Base-by-base conservation (phyloP, 169 alveolate genomes). In the Eimeria necatrix region DNA sequence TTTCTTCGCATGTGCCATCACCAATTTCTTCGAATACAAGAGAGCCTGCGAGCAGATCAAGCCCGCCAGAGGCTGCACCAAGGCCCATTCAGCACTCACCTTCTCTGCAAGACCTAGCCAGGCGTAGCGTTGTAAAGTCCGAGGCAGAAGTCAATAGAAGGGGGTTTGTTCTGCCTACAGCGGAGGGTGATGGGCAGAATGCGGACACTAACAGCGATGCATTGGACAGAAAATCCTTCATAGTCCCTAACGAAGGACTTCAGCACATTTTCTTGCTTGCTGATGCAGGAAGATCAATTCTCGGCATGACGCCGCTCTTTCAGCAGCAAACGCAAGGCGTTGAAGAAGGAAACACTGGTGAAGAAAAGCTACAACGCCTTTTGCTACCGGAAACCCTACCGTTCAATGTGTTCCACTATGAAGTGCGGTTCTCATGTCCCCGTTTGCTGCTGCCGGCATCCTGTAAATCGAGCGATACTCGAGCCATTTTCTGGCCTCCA, bases 221-320 rank as follows among this genome's bases (percentile, higher is more conserved):
- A 32, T 14, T 68, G n/a, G 24, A 46, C 22, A 41, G 60, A 26
- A 70, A 60, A 78, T 78, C 61, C 6, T n/a, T 56, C 56, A 6
- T 56, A 41, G 92, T 85, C 22, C 92, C 92, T 24, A 85, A 85
- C 61, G 92, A 85, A 46, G 92, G 92, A 8, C 80, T 85, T 26
- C 92, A 78, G 81, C 92, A 78, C 56, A 85, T 85, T 8, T 85
- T 85, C 80, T 26, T 85, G 64, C 92, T 85, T 20, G 92, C 92
- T 59, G 92, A 85, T 16, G 92, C 92, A 32, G 80, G 92, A n/a
- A 76, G 92, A 16, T 49, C 61, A 16, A 12, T 85, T n/a, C 49
- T 59, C 56, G 92, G 92, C 32, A 76, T 85, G 24, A 8, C 90
- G 12, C 80, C 92, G 22, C 49, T 32, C 61, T 60, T 85, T n/a